Base-by-base conservation (phyloP, 371 early-diverging fungal genomes). In the Sporodiniella umbellata region DNA sequence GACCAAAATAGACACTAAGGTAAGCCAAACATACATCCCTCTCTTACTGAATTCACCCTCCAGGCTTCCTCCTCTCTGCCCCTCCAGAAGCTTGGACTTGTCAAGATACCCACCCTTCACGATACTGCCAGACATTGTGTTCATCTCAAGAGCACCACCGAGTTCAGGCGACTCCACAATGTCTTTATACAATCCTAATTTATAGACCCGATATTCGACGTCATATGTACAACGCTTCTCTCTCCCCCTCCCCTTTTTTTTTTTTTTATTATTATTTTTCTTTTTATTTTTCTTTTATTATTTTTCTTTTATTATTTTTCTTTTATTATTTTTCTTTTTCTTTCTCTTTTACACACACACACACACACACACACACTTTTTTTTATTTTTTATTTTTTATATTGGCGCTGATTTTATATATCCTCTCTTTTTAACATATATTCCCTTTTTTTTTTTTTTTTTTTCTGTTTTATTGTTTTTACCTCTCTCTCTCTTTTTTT, bases 121-220 rank as follows among this genome's bases (percentile, higher is more conserved):
- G 39, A 57, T 26, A 42, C 49, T 14, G 21, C 17, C 26, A 45
- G 42, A 19, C 56, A 39, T 37, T 57, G 62, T 42, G 48, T 72
- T 31, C 60, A 72, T 23, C 42, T 72, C 7, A 30, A 38, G 4
- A 66, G 64, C 48, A 56, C 56, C 33, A 49, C 52, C 23, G 69
- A 72, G 51, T 66, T 72, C 35, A 62, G 68, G 37, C 64, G 62
- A 8, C 52, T 72, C 21, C 73, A 72, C 35, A 62, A 56, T 45
- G 33, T 66, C 15, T 68, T 72, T 38, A 51, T 72, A 26, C 66
- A 62, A 45, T 61, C 61, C 45, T 56, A 54, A 62, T 51, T 47
- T 31, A 44, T 7, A 42, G 33, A 38, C 48, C 37, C 48, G 52
- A 51, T 33, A 8, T 52, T 52, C 48, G 51, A 57, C 58, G 51